Conservation (phyloP, 306 rosid species). For the Fragaria ananassa region DNA sequence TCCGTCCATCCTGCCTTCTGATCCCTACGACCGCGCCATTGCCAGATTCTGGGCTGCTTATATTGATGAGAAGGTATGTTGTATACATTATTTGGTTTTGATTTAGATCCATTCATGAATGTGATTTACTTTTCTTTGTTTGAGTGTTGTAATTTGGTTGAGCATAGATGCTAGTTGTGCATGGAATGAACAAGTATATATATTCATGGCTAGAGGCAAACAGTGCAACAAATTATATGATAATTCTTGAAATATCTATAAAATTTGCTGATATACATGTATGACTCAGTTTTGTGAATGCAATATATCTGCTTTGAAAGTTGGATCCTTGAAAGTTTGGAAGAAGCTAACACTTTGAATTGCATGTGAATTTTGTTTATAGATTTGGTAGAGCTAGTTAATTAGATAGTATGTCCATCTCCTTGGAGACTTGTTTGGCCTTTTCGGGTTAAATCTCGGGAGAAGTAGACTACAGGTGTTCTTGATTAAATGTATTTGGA, state of each 20-base stretch:
- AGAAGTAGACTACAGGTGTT: neutral
- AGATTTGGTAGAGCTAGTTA: neutral
- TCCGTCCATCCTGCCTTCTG: slow-evolving; percentile 47
- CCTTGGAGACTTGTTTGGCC: neutral
- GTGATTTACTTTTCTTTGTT: neutral
- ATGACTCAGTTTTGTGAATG: neutral
- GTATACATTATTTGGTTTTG: neutral
- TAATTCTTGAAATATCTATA: neutral
- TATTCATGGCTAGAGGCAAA: neutral
- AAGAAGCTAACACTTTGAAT: neutral
- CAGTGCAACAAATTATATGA: neutral
- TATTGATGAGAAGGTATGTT: slow-evolving; percentile 47
- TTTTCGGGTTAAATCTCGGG: too few relatives aligned
- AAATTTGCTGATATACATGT: neutral
- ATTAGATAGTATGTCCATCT: neutral
- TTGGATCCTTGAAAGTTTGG: neutral
- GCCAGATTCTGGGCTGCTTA: slow-evolving; percentile 60
- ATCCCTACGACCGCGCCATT: slow-evolving; percentile 50
- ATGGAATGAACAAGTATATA: neutral
- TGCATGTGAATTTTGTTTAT: neutral
- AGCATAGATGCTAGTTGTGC: neutral
- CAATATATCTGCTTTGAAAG: neutral
- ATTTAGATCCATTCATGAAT: neutral
- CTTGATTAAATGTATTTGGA: neutral
- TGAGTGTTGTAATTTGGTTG: neutral